Evolutionary conservation across 2,329 filamentous ascomycete genomes (phyloP).

Genomic region (Exutisphaerella laricina): DNA sequence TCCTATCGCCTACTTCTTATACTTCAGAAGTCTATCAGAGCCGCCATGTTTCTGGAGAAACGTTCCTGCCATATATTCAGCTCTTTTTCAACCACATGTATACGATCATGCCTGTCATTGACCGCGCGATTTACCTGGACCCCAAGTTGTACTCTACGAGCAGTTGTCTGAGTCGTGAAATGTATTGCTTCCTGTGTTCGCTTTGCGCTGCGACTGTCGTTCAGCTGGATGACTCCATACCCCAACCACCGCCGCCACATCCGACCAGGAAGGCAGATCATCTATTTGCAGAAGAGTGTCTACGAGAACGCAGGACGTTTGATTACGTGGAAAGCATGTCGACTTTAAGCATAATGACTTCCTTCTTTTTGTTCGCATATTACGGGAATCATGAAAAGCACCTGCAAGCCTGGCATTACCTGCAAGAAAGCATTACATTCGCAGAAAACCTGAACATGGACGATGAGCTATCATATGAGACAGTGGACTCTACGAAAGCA

Average conservation of each 20-base stretch:
- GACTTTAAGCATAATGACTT: constrained; percentile 31
- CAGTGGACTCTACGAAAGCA: constrained; percentile 29
- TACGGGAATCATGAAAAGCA: constrained; percentile 33
- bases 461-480: constrained; percentile 30
- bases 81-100: constrained; percentile 36
- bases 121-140: constrained; percentile 28
- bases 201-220: constrained; percentile 32
- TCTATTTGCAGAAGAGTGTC: constrained; percentile 33
- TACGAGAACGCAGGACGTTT: constrained; percentile 28
- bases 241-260: constrained; percentile 25
- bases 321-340: constrained; percentile 30
- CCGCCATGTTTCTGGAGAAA: constrained; percentile 23
- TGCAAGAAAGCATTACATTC: constrained; percentile 34
- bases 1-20: constrained; percentile 15
- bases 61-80: constrained; percentile 31
- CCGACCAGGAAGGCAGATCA: constrained; percentile 25
- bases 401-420: constrained; percentile 32
- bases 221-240: constrained; percentile 32
- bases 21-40: constrained; percentile 18
- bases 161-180: constrained; percentile 23
- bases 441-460: constrained; percentile 32
- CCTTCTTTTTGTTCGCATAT: constrained; percentile 35
- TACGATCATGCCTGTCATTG: constrained; percentile 34
- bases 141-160: constrained; percentile 24
- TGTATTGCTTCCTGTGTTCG: constrained; percentile 32